These are phyloP conservation scores for Phlebiopsis flavidoalba DNA, from an alignment of 768 basidiomycete species.

Conservation along the genomic window DNA sequence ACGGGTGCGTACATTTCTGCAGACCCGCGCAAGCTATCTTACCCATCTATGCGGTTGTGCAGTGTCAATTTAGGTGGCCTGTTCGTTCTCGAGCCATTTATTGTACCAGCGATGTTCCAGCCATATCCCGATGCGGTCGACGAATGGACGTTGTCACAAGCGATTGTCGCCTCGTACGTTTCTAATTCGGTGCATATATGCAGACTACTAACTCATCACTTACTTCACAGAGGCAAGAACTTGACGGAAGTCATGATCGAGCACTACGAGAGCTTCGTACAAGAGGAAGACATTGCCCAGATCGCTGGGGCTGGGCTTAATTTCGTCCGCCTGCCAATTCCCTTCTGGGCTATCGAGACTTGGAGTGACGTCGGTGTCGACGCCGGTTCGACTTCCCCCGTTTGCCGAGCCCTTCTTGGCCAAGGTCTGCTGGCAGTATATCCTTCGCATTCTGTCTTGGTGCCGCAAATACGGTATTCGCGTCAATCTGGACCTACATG, in stretches of 20 bases:
- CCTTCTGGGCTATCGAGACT: constrained; percentile 84
- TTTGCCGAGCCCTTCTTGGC: constrained; percentile 71
- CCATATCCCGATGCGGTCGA: constrained; percentile 46
- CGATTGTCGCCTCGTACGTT: constrained; percentile 41
- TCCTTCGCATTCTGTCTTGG: constrained; percentile 74
- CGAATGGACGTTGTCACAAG: constrained; percentile 62
- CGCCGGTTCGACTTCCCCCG: constrained; percentile 8
- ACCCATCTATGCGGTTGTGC: constrained; percentile 1
- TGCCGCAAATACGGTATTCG: constrained; percentile 87
- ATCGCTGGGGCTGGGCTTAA: constrained; percentile 68
- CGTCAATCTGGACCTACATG: constrained; percentile 75
- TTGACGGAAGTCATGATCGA: constrained; percentile 33
- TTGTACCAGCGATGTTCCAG: constrained; percentile 58
- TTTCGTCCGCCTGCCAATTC: constrained; percentile 76
- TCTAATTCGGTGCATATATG: constrained; percentile 21
- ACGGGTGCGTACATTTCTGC: constrained; percentile 39
- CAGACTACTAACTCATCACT: background rate
- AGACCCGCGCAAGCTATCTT: background rate
- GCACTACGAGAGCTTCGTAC: constrained; percentile 82
- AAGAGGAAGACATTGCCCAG: constrained; percentile 24
- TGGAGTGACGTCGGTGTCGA: constrained; percentile 38
- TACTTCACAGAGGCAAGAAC: constrained; percentile 3
- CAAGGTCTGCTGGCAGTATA: constrained; percentile 77
- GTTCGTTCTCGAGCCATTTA: constrained; percentile 78
- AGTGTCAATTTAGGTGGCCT: constrained; percentile 72